These are phyloP conservation scores for Yarrowia sp. DNA, from an alignment of 805 yeast species.

Conservation along the genomic window DNA sequence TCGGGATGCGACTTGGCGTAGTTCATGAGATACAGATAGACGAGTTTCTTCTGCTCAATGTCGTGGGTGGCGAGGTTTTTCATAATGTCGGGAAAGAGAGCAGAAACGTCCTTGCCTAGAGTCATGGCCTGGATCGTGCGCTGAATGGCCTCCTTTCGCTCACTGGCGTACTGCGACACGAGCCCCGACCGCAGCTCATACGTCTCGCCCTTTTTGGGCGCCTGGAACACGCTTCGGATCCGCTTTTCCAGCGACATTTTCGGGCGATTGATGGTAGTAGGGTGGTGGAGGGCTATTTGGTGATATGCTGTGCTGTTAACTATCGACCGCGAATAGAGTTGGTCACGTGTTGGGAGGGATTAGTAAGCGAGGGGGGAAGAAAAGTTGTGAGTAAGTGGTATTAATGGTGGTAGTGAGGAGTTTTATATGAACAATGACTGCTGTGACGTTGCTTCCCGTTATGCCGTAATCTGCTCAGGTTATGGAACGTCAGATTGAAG, in stretches of 20 bases:
- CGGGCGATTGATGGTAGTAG: constrained; percentile 1
- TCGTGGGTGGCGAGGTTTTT: constrained; percentile 97
- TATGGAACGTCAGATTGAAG: not conserved
- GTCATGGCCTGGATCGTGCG: constrained; percentile 98
- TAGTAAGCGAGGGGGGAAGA: not conserved
- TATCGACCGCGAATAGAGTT: constrained; percentile 5
- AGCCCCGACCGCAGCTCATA: constrained; percentile 87
- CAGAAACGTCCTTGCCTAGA: constrained; percentile 92
- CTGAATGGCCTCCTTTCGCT: constrained; percentile 94
- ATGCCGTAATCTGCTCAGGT: no score
- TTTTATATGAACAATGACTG: no score
- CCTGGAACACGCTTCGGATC: constrained; percentile 62
- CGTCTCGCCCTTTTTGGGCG: constrained; percentile 72
- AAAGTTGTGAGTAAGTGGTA: no score
- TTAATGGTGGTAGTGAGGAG: no score
- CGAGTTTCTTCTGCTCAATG: constrained; percentile 94
- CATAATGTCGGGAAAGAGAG: constrained; percentile 92
- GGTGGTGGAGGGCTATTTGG: not conserved
- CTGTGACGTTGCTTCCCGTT: no score
- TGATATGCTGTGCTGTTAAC: constrained; percentile 29
- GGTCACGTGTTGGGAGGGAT: constrained; percentile 16
- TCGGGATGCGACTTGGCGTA: constrained; percentile 97
- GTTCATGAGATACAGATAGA: constrained; percentile 92
- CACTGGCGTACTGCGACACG: constrained; percentile 93
- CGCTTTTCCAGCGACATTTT: constrained; percentile 43